phyloP scores from a whole-genome alignment of 805 yeast genomes.

The Saturnispora silvae region DNA sequence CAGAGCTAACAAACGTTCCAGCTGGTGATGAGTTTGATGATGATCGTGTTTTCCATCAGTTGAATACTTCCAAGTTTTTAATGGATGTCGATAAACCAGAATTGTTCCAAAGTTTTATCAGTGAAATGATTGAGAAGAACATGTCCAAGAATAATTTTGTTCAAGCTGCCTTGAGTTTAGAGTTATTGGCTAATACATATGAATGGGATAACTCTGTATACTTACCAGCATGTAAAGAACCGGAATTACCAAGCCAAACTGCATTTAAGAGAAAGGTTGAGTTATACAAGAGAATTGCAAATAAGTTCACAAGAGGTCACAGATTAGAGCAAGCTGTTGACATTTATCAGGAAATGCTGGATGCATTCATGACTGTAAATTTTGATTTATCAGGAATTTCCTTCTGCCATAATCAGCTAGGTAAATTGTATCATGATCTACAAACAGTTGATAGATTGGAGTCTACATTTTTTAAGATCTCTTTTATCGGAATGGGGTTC shows the following conservation, averaged over 20 bases:
- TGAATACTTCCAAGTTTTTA: conserved; percentile 66
- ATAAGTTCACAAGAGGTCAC: conserved; percentile 57
- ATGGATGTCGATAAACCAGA: conserved; percentile 73
- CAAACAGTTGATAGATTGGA: conserved; percentile 61
- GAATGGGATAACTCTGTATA: conserved; percentile 55
- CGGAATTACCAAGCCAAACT: conserved; percentile 69
- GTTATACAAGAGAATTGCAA: conserved; percentile 59
- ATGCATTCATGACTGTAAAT: conserved; percentile 60
- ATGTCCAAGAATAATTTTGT: conserved; percentile 49
- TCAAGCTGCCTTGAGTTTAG: conserved; percentile 78
- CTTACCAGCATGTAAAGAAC: conserved; percentile 48
- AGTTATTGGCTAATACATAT: conserved; percentile 65
- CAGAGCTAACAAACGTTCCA: conserved; percentile 66
- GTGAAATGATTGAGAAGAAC: conserved; percentile 61
- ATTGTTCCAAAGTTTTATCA: conserved; percentile 66
- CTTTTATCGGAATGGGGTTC: conserved; percentile 77
- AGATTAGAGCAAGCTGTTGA: conserved; percentile 74
- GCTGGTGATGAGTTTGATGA: conserved; percentile 76
- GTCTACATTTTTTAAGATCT: conserved; percentile 70
- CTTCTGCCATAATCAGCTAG: conserved; percentile 54
- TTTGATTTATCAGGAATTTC: conserved; percentile 71
- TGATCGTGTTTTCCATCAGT: conserved; percentile 70
- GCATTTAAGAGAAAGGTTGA: conserved; percentile 74
- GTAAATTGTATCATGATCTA: conserved; percentile 55
- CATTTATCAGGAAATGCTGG: conserved; percentile 64